These are phyloP conservation scores for Geosmithia morbida DNA, from an alignment of 2,329 filamentous ascomycete genomes.

Conservation along the genomic window DNA sequence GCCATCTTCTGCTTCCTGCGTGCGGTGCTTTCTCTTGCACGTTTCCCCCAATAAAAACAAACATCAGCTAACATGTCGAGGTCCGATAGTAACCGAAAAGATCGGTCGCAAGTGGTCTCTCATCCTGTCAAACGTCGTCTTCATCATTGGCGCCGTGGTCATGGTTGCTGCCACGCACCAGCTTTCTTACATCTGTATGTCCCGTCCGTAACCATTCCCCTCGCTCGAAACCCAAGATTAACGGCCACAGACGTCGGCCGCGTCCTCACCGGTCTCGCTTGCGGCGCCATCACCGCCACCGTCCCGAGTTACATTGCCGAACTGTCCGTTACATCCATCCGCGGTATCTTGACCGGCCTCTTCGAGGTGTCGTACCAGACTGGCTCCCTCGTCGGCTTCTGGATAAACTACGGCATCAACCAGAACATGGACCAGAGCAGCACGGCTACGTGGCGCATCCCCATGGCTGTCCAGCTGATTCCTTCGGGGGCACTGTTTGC, in stretches of 20 bases:
- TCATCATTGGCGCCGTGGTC: slow-evolving; percentile 27
- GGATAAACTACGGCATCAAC: slow-evolving; percentile 30
- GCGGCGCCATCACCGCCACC: slow-evolving; percentile 41
- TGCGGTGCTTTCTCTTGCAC: slow-evolving; percentile 3
- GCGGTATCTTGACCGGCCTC: slow-evolving; percentile 41
- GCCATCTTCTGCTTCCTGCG: slow-evolving; percentile 30
- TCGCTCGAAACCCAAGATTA: not conserved
- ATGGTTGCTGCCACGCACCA: slow-evolving; percentile 25
- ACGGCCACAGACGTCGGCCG: slow-evolving; percentile 34
- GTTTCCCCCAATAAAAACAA: not conserved
- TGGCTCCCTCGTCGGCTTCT: slow-evolving; percentile 35
- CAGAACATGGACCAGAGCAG: slow-evolving; percentile 18
- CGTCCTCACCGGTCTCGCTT: slow-evolving; percentile 40
- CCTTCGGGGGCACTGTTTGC: slow-evolving; percentile 26
- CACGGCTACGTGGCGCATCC: slow-evolving; percentile 28
- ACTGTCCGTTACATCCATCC: slow-evolving; percentile 40
- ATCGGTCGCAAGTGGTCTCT: slow-evolving; percentile 35
- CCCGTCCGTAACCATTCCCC: not conserved
- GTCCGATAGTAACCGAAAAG: slow-evolving; percentile 24
- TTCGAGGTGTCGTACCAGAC: slow-evolving; percentile 39
- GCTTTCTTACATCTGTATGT: slow-evolving; percentile 26
- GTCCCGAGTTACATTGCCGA: slow-evolving; percentile 52
- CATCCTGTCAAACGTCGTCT: slow-evolving; percentile 26
- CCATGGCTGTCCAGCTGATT: slow-evolving; percentile 30
- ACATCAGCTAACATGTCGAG: not conserved